Percentiles rank a stretch among this genome's conserved stretches.
Evolutionary conservation across 2,329 filamentous ascomycete species (phyloP).

Genomic region (Dryadomyces quercus-mongolicae): DNA sequence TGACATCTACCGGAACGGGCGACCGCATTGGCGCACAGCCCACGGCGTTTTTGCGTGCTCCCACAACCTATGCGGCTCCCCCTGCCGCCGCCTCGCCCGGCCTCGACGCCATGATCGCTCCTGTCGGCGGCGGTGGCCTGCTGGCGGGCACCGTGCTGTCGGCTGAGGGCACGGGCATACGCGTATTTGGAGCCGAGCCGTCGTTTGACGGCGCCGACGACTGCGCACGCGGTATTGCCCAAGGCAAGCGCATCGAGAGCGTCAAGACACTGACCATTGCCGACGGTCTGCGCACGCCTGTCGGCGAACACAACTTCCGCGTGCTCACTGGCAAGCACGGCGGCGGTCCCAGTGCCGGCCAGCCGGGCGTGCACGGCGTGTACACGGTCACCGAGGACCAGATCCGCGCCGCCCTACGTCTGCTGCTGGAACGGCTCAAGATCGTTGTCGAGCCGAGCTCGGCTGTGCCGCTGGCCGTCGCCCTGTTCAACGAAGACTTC

Average conservation of each 20-base stretch:
- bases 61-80: neutral
- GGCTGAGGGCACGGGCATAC: conserved; percentile 56
- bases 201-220: conserved; percentile 76
- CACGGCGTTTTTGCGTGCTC: conserved; percentile 6
- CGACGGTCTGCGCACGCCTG: conserved; percentile 75
- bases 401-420: conserved; percentile 62
- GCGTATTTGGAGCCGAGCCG: conserved; percentile 82
- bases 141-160: conserved; percentile 72
- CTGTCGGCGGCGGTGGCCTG: conserved; percentile 81
- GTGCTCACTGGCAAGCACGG: conserved; percentile 44
- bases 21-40: neutral
- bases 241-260: conserved; percentile 48
- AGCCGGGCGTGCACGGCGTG: conserved; percentile 55
- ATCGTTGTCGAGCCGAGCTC: conserved; percentile 81
- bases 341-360: conserved; percentile 19
- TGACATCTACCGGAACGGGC: neutral
- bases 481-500: conserved; percentile 79
- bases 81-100: conserved; percentile 13
- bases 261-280: conserved; percentile 76
- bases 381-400: conserved; percentile 68
- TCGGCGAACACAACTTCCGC: conserved; percentile 64
- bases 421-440: conserved; percentile 84
- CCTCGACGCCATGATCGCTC: conserved; percentile 65
- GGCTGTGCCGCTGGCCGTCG: conserved; percentile 72
- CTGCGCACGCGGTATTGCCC: conserved; percentile 55